These are phyloP conservation scores for Aspergillus avenaceus DNA, from an alignment of 495 filamentous ascomycete species.

Conservation along the genomic window DNA sequence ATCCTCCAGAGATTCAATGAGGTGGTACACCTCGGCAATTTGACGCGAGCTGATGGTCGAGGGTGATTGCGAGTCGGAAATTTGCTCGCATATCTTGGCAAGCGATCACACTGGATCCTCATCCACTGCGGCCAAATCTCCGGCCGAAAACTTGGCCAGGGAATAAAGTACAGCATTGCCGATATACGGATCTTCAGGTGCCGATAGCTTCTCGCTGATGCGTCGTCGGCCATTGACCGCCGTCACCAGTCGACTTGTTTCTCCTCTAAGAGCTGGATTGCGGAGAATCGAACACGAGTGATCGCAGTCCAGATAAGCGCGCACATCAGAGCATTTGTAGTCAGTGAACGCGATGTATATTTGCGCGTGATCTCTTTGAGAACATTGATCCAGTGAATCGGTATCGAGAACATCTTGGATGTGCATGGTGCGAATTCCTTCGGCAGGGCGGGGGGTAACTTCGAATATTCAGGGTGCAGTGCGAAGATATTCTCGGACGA, in stretches of 20 bases:
- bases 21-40: constrained; percentile 3
- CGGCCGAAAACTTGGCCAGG: background rate
- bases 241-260: background rate
- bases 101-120: background rate
- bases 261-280: background rate
- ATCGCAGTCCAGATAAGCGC: constrained; percentile 13
- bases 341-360: constrained; percentile 14
- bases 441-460: background rate
- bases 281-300: constrained; percentile 6
- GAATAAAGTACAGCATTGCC: constrained; percentile 9
- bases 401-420: constrained; percentile 7
- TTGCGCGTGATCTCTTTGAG: constrained; percentile 17
- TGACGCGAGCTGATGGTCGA: background rate
- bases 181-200: background rate
- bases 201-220: background rate
- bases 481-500: background rate
- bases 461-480: constrained; percentile 11
- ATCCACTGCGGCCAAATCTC: background rate
- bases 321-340: constrained; percentile 8
- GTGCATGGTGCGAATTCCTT: background rate
- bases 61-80: background rate
- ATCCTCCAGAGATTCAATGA: background rate
- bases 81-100: background rate
- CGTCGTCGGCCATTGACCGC: constrained; percentile 10
- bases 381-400: background rate